Evolutionary conservation across 495 filamentous ascomycete genomes (phyloP), one percentile per base, ranked within the genome.

Genomic region (Trichoderma gamsii): DNA sequence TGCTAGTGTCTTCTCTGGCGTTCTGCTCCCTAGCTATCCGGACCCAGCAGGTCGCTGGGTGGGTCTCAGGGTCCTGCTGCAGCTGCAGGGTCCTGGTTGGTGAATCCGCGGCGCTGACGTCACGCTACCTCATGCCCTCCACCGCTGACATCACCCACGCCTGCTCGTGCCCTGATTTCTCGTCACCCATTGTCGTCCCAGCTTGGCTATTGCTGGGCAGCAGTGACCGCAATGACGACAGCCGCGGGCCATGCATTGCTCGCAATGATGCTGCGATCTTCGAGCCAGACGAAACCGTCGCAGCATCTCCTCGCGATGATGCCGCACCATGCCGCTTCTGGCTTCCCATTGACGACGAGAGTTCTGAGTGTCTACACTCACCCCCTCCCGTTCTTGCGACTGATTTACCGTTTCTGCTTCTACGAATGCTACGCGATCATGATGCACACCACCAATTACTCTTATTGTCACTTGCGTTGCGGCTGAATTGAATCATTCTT

Each of bases 51-150:
- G 56, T 61, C 23, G 27, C 56, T 25, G 56, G n/a, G 63, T 65
- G 63, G 63, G 63, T n/a, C 63, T 41, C 63, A 65, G 63, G 63
- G 63, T 65, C 63, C 63, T 61, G 6, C 56, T 61, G 56, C 56
- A 61, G 56, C 56, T 65, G 63, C 63, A 65, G 63, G 63, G 63
- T 65, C 63, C 23, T 41, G 63, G 41, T 41, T 65, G 63, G 63
- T 23, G 35, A 18, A 18, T 2, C 12, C 4, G 23, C 27, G 56
- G 56, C 56, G 56, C 56, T 65, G 35, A 65, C 63, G 35, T 41
- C 63, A 41, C 41, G 32, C 35, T 41, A 44, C 35, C 35, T 65
- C 35, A 65, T 44, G 18, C 41, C 63, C 41, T 41, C 63, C 63
- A 65, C 63, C 63, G 35, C 63, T 65, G 63, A 65, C 63, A 65